Conservation (phyloP, 352 stramenopile genomes). For the Phytophthora niederhauseri region DNA sequence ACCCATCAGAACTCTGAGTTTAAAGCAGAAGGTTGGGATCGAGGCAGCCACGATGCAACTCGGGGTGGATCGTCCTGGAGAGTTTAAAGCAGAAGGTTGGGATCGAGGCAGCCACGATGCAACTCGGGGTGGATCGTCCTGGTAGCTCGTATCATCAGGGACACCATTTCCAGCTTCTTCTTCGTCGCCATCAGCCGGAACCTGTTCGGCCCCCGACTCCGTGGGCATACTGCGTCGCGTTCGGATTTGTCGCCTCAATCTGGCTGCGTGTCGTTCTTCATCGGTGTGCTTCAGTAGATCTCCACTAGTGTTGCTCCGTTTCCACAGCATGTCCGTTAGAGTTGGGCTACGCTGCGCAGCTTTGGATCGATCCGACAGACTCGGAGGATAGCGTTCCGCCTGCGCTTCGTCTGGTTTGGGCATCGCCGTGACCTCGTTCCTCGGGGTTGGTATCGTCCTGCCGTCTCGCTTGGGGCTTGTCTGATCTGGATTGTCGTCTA, state of each 20-base stretch:
- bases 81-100: not conserved
- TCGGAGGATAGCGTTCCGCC: not conserved
- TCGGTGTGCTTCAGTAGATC: not conserved
- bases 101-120: not conserved
- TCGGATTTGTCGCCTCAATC: not conserved
- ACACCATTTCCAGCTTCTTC: not conserved
- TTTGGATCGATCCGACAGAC: slow-evolving; percentile 7
- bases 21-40: not conserved
- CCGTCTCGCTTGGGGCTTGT: not conserved
- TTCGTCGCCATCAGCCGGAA: not conserved
- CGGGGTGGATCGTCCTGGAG: not conserved
- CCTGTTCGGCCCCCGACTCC: not conserved
- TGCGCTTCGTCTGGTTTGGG: not conserved
- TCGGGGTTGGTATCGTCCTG: not conserved
- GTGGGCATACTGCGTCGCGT: not conserved
- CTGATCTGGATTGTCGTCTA: not conserved
- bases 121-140: not conserved
- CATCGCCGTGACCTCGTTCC: not conserved
- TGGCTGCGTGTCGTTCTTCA: not conserved
- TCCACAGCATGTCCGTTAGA: slow-evolving; percentile 15
- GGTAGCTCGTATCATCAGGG: not conserved
- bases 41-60: not conserved
- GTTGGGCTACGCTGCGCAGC: slow-evolving; percentile 1
- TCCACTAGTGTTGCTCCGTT: slow-evolving; percentile 9
- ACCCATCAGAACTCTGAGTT: not conserved